Conservation (phyloP, 2,329 filamentous ascomycete genomes). For the Plenodomus tracheiphilus region DNA sequence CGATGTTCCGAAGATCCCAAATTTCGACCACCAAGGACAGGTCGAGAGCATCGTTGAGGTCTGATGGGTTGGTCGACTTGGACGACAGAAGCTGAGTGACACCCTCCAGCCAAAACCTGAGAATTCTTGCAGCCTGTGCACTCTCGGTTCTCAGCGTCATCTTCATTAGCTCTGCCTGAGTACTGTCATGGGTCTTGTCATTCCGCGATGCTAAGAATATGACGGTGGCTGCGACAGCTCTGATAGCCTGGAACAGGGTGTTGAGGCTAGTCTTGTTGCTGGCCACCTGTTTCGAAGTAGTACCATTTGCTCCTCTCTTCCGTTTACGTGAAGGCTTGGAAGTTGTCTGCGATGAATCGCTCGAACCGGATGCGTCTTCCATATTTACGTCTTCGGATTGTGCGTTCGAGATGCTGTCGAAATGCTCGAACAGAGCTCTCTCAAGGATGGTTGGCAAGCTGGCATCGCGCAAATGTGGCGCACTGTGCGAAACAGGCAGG, state of each 20-base stretch:
- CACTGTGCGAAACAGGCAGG: constrained; percentile 71
- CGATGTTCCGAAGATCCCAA: constrained; percentile 39
- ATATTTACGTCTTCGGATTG: constrained; percentile 14
- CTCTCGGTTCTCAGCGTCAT: constrained; percentile 40
- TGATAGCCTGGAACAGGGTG: constrained; percentile 29
- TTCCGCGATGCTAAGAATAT: constrained; percentile 15
- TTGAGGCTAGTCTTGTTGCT: constrained; percentile 13
- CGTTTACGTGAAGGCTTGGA: constrained; percentile 39
- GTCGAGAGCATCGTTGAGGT: constrained; percentile 16
- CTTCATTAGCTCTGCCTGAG: constrained; percentile 41
- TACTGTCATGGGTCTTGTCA: constrained; percentile 18
- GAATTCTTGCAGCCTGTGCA: constrained; percentile 40
- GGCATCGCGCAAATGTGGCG: constrained; percentile 71
- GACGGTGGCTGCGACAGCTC: constrained; percentile 24
- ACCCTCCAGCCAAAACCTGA: constrained; percentile 41
- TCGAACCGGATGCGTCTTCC: constrained; percentile 30
- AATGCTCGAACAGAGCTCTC: constrained; percentile 63
- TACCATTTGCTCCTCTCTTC: constrained; percentile 33
- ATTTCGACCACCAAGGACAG: constrained; percentile 32
- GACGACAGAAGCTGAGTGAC: constrained; percentile 19
- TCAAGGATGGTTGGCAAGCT: constrained; percentile 69
- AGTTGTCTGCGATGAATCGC: constrained; percentile 30
- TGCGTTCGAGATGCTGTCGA: constrained; percentile 15
- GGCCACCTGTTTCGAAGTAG: constrained; percentile 18
- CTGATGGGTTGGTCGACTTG: background rate